A percentile compares a stretch with the other conserved stretches of the same genome.
Conservation (phyloP, 202 grass and related monocot species). For the Panicum virgatum region DNA sequence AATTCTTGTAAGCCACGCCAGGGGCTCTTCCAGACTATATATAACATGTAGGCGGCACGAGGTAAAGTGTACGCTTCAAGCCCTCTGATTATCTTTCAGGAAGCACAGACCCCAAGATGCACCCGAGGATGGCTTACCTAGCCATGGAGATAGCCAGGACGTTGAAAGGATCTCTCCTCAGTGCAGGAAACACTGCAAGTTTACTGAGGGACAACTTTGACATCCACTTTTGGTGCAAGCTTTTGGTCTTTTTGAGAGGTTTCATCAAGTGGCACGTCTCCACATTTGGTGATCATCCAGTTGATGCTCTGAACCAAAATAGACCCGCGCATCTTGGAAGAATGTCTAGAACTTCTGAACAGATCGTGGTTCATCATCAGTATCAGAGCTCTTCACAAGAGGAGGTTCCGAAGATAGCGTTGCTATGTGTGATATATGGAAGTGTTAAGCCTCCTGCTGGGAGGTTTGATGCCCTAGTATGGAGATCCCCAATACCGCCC, state of each 20-base stretch:
- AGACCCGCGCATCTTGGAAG: neutral
- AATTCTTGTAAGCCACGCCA: too few relatives aligned
- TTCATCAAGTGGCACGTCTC: neutral
- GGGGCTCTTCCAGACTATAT: too few relatives aligned
- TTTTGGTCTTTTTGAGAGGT: neutral
- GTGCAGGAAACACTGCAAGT: neutral
- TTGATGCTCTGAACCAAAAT: neutral
- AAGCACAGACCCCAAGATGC: neutral
- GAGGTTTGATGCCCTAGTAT: neutral
- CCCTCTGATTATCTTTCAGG: too few relatives aligned
- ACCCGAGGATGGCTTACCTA: neutral
- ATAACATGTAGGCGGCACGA: too few relatives aligned
- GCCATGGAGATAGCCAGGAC: neutral
- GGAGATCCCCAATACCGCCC: conserved; percentile 4
- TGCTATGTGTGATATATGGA: neutral
- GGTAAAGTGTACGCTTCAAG: too few relatives aligned
- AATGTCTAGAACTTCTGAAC: neutral
- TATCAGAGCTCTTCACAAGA: neutral
- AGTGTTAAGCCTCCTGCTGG: neutral
- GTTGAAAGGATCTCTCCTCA: neutral
- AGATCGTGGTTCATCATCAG: neutral
- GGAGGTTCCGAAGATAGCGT: neutral
- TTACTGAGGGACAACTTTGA: neutral
- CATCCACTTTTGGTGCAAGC: neutral
- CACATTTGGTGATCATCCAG: neutral